A percentile compares a stretch with the other conserved stretches of the same genome.
Evolutionary conservation across 495 filamentous ascomycete species (phyloP).

Genomic region (Tuber aestivum): DNA sequence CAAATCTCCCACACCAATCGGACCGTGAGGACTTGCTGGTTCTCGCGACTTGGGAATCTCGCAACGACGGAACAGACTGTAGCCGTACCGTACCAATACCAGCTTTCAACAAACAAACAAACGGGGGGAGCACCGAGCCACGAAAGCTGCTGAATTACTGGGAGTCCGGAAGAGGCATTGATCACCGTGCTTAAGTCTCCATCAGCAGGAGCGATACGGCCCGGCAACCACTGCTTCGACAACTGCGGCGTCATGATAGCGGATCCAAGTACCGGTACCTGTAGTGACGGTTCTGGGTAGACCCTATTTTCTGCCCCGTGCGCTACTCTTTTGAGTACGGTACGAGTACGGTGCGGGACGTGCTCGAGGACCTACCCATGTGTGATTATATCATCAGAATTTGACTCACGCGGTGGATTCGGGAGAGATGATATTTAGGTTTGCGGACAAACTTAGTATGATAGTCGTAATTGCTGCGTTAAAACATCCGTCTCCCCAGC

Average conservation of each 20-base stretch:
- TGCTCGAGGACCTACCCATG: not conserved
- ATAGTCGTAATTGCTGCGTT: not conserved
- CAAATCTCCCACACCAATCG: not conserved
- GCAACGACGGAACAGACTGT: not conserved
- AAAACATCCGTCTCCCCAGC: not conserved
- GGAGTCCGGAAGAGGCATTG: not conserved
- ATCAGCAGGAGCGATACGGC: not conserved
- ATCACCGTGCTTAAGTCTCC: not conserved
- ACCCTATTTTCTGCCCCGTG: not conserved
- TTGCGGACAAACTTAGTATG: not conserved
- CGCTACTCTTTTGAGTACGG: not conserved
- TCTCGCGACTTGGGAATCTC: not conserved
- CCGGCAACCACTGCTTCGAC: not conserved
- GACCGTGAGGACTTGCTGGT: not conserved
- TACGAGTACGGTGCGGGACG: not conserved
- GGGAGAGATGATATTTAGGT: not conserved
- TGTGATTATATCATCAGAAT: not conserved
- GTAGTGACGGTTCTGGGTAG: not conserved
- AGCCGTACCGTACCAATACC: not conserved
- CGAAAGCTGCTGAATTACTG: not conserved
- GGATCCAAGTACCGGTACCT: too few relatives aligned
- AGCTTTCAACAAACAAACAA: not conserved
- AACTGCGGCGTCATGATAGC: not conserved
- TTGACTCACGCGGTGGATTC: not conserved
- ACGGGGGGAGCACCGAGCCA: not conserved